These are phyloP conservation scores for Aechmea fasciata DNA, from an alignment of 176 grass and related monocot species.

Conservation along the genomic window DNA sequence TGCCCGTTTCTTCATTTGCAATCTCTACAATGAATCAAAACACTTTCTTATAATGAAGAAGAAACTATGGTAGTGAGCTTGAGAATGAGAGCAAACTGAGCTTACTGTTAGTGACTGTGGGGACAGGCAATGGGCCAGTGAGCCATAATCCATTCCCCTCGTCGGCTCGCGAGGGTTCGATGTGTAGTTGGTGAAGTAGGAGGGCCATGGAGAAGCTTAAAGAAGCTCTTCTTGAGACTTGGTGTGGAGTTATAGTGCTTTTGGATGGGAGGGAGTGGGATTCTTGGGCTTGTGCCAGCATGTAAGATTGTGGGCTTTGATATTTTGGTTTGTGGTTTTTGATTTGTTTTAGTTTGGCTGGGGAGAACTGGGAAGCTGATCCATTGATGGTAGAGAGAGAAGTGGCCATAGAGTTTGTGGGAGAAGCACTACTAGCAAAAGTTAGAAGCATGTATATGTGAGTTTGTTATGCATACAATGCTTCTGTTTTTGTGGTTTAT, in stretches of 20 bases:
- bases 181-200: constrained; percentile 22
- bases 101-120: constrained; percentile 48
- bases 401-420: constrained; percentile 25
- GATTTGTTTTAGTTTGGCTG: background rate
- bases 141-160: constrained; percentile 72
- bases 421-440: background rate
- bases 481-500: background rate
- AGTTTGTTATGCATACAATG: background rate
- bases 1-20: constrained; percentile 54
- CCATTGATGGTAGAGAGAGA: constrained; percentile 25
- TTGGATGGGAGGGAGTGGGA: background rate
- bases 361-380: constrained; percentile 21
- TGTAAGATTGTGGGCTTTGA: background rate
- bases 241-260: background rate
- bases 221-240: constrained; percentile 25
- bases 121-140: constrained; percentile 52
- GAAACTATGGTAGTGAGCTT: background rate
- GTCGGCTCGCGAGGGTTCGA: constrained; percentile 20
- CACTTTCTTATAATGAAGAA: background rate
- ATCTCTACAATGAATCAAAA: constrained; percentile 31
- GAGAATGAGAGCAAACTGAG: background rate
- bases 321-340: background rate
- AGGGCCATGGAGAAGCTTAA: constrained; percentile 34
- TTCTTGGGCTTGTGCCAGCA: background rate
- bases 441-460: too few species aligned